Evolutionary conservation across 2,329 filamentous ascomycete genomes (phyloP), one percentile per base, ranked within the genome.

Genomic region (Diplodia intermedia): DNA sequence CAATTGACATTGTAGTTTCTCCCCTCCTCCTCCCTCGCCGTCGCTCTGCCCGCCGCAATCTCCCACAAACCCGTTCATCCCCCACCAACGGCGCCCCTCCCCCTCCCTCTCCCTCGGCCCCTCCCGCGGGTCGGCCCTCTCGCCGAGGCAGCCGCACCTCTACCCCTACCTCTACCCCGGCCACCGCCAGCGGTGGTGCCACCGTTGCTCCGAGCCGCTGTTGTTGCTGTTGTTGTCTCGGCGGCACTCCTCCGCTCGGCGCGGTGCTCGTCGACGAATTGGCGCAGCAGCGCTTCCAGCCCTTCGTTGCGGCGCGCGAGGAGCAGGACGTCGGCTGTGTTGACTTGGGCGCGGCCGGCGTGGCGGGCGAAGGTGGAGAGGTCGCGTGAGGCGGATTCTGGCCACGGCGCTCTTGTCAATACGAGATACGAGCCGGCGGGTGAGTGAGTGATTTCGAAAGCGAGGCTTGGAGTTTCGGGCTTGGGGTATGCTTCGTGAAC

Each of bases 231-330:
- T 26, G 66, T 52, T 5, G 40, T 69, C n/a, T 75, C 76, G 1
- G 47, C 12, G 7, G 23, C 23, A 8, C 8, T 38, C 14, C 50
- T 26, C 38, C 77, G 75, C 0, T 72, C 73, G 18, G 74, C 74
- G 50, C 72, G 74, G 66, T 79, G 73, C 6, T 72, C 81, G 67
- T 93, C 89, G 33, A 93, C 82, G 73, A 89, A 89, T 62, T 87
- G 84, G 77, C 86, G 86, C 75, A 99, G 85, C 40, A 98, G 88
- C 18, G 85, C 85, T 72, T 94, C 89, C 23, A 99, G 80, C 20
- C 93, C 93, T 68, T 94, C 91, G 73, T 98, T 99, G 69, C 94
- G 89, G 70, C 95, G 85, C 31, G 92, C 90, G 36, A 99, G 86
- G 8, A 99, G 86, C 74, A 98, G 82, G 14, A 98, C 94, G 76